phyloP scores from a whole-genome alignment of 1,139 yeast genomes.

The Suhomyces guaymorum region DNA sequence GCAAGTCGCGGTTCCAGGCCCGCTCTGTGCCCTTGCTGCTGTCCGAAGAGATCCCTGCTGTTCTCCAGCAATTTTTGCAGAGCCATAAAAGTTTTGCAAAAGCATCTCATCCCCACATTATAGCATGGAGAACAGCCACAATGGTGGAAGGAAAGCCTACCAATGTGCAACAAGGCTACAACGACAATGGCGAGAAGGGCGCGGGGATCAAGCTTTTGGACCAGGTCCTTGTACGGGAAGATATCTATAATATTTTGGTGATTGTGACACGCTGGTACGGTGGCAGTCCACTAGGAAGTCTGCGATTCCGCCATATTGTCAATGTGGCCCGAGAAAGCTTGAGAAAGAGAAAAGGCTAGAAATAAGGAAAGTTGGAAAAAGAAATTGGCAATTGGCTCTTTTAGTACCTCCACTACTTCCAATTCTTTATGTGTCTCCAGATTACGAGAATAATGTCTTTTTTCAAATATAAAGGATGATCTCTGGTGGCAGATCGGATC shows the following conservation, averaged over 20 bases:
- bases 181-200: conserved; percentile 67
- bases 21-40: conserved; percentile 43
- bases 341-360: conserved; percentile 13
- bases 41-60: conserved; percentile 38
- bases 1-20: conserved; percentile 66
- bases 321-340: conserved; percentile 51
- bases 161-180: conserved; percentile 52
- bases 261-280: conserved; percentile 77
- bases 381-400: too few species aligned
- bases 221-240: conserved; percentile 48
- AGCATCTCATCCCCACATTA: conserved; percentile 67
- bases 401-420: too few species aligned
- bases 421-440: too few species aligned
- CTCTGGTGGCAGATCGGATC: too few species aligned
- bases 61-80: conserved; percentile 37
- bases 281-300: conserved; percentile 64
- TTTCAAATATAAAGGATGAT: too few species aligned
- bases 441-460: too few species aligned
- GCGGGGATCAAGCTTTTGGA: conserved; percentile 58
- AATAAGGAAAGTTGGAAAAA: not conserved
- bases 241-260: conserved; percentile 53
- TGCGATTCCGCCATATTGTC: conserved; percentile 63
- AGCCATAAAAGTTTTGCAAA: conserved; percentile 43
- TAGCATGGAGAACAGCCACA: conserved; percentile 62
- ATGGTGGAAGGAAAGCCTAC: conserved; percentile 1